phyloP scores from a whole-genome alignment of 163 green algal genomes.

The Dunaliella salina region DNA sequence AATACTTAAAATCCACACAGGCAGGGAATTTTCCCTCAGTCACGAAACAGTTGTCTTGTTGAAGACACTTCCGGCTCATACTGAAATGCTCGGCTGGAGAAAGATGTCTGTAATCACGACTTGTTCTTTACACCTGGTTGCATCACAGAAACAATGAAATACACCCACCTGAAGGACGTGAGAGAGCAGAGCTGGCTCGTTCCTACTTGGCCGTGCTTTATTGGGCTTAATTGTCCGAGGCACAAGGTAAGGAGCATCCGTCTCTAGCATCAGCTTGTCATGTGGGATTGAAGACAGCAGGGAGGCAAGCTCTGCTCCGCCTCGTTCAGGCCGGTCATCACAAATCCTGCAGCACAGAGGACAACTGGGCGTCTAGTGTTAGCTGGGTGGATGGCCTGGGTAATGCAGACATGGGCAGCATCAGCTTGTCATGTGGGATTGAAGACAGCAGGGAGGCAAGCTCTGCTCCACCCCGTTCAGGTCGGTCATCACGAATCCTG shows the following conservation, averaged over 20 bases:
- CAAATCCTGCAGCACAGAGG: constrained; percentile 43
- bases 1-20: too few relatives aligned
- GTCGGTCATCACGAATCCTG: constrained; percentile 70
- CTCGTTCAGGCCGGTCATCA: constrained; percentile 66
- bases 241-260: constrained; percentile 70
- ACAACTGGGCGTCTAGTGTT: too few relatives aligned
- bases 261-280: constrained; percentile 72
- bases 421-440: constrained; percentile 59
- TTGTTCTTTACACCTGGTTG: too few relatives aligned
- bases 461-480: constrained; percentile 57
- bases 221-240: constrained; percentile 33
- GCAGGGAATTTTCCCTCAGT: too few relatives aligned
- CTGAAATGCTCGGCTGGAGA: too few relatives aligned
- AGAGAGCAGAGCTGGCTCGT: constrained; percentile 70
- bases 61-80: too few relatives aligned
- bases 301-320: constrained; percentile 56
- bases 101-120: too few relatives aligned
- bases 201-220: constrained; percentile 56
- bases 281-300: constrained; percentile 56
- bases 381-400: too few relatives aligned
- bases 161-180: constrained; percentile 50
- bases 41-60: too few relatives aligned
- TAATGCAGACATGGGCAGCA: constrained; percentile 38
- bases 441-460: constrained; percentile 54
- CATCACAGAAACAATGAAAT: too few relatives aligned